Base-by-base conservation (phyloP, 2,329 filamentous ascomycete genomes). In the Bipolaris sorokiniana region DNA sequence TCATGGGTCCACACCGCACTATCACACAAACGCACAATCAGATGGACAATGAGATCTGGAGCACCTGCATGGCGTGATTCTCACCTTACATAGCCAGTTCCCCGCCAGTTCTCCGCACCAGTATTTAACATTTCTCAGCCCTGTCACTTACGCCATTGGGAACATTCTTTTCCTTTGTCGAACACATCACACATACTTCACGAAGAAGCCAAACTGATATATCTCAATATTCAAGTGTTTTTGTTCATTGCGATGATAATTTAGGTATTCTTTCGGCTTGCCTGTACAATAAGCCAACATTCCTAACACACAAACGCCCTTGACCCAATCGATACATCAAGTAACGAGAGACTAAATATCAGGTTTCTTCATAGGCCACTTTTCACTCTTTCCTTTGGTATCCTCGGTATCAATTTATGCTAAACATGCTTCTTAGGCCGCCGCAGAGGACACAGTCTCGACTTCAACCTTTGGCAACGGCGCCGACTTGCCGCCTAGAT, bases 401-500 rank as follows among this genome's bases (percentile, higher is more conserved):
- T 33, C 54, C 13, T 22, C 64, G 58, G 56, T 69, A 64, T 70
- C 69, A 67, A 61, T 65, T 65, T 68, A 58, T 48, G 41, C 58
- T 56, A 34, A 52, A 63, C 11, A 67, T 68, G 34, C 57, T 67
- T 15, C 23, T 18, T 69, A 69, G 10, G 76, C 76, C n/a, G 77
- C 61, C 46, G 76, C 72, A 6, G 56, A 52, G 2, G 67, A 74
- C 18, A 86, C 79, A 40, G 81, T 84, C 76, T 87, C 84, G 18
- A 87, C 79, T 67, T 87, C 84, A 58, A 87, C 82, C 77, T 85
- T 85, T 46, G 90, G 87, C 71, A 93, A 83, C 67, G 87, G 82
- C 48, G 87, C 84, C 52, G 82, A 86, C 23, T 90, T 93, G 66
- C 91, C 91, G 53, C 89, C 88, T 10, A 97, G 84, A 73, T 93